Evolutionary conservation across 2,329 filamentous ascomycete genomes (phyloP).

Genomic region (Parafenestella ontariensis): DNA sequence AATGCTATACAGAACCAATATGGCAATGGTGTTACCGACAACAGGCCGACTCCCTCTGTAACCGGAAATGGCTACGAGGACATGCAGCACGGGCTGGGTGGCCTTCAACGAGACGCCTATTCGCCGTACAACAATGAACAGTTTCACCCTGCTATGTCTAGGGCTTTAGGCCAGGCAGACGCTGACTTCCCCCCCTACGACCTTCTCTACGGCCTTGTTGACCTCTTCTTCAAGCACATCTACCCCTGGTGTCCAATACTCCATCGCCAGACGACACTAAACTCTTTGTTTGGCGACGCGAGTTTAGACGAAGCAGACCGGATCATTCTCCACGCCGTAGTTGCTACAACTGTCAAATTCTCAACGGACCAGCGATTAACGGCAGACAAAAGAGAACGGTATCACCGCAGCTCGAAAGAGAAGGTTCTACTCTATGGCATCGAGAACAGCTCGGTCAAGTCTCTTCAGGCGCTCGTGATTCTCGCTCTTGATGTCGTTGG

Average conservation of each 20-base stretch:
- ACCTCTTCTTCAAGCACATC: constrained; percentile 69
- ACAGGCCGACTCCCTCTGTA: constrained; percentile 29
- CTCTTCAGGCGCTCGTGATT: constrained; percentile 86
- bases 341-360: constrained; percentile 85
- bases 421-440: constrained; percentile 86
- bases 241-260: constrained; percentile 82
- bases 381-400: constrained; percentile 73
- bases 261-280: constrained; percentile 82
- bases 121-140: constrained; percentile 38
- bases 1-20: constrained; percentile 42
- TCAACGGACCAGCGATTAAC: constrained; percentile 79
- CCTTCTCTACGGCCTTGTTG: constrained; percentile 65
- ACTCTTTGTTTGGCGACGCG: constrained; percentile 76
- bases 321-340: constrained; percentile 85
- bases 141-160: constrained; percentile 37
- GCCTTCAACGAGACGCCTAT: constrained; percentile 40
- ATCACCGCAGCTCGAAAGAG: constrained; percentile 82
- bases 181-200: constrained; percentile 66
- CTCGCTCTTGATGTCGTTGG: constrained; percentile 85
- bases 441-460: constrained; percentile 88
- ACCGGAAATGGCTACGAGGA: constrained; percentile 44
- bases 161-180: constrained; percentile 42
- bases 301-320: constrained; percentile 81
- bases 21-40: constrained; percentile 48
- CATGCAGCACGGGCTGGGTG: constrained; percentile 26